phyloP scores from a whole-genome alignment of 2,329 filamentous ascomycete genomes.

The Colletotrichum incanum region DNA sequence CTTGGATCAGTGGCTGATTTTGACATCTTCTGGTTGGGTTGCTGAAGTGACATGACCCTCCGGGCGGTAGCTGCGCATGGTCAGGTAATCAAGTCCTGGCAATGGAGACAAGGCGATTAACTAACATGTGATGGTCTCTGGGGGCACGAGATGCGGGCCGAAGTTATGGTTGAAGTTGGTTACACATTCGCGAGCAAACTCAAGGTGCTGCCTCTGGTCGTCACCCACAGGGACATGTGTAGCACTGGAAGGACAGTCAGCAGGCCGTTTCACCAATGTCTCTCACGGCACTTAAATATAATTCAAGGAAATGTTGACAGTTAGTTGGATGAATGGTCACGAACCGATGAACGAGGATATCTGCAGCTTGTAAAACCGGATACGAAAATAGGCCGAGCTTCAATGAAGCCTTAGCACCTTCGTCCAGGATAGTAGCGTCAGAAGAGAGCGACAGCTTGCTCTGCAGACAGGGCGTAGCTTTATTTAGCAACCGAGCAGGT shows the following conservation, averaged over 20 bases:
- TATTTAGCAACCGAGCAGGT: not conserved
- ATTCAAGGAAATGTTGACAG: not conserved
- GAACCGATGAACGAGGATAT: conserved; percentile 88
- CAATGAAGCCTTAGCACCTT: conserved; percentile 71
- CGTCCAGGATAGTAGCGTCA: conserved; percentile 71
- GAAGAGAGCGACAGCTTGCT: conserved; percentile 80
- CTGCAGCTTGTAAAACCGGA: conserved; percentile 94
- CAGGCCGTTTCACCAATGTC: not conserved
- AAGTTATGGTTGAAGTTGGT: conserved; percentile 88
- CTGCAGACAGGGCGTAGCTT: conserved; percentile 56
- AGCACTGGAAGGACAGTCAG: conserved; percentile 65
- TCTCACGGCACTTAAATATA: not conserved
- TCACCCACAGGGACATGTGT: conserved; percentile 98
- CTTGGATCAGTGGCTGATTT: conserved; percentile 83
- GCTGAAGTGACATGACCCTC: conserved; percentile 89
- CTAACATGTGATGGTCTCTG: conserved; percentile 80
- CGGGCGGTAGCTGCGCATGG: conserved; percentile 76
- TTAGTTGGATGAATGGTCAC: not conserved
- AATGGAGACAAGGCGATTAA: conserved; percentile 39
- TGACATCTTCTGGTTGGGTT: conserved; percentile 91
- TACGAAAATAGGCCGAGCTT: conserved; percentile 96
- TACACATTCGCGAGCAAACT: conserved; percentile 90
- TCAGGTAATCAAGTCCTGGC: not conserved
- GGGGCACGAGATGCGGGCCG: conserved; percentile 74
- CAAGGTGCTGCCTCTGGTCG: conserved; percentile 93